Conservation (phyloP, 73 alveolate genomes). For the Paramecium sexaurelia region DNA sequence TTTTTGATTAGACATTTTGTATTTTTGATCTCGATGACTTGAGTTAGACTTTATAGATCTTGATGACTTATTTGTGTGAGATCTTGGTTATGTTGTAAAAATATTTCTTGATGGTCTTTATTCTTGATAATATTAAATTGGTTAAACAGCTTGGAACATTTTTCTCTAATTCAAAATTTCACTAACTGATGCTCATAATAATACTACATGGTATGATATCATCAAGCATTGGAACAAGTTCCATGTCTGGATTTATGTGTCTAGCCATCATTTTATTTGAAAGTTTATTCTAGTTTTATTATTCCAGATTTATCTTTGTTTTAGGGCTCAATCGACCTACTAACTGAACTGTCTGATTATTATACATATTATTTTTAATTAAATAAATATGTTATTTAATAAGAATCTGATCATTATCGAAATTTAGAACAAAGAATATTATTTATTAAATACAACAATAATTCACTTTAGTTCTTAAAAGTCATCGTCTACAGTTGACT, state of each 20-base stretch:
- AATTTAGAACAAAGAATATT: not conserved
- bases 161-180: constrained; percentile 33
- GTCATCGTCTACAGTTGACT: constrained; percentile 17
- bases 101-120: constrained; percentile 2
- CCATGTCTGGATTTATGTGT: not conserved
- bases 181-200: not conserved
- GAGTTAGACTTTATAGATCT: not conserved
- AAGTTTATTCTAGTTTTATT: not conserved
- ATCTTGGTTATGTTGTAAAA: not conserved
- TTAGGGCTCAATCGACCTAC: constrained; percentile 37
- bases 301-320: constrained; percentile 2
- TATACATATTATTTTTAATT: not conserved
- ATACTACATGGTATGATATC: constrained; percentile 37
- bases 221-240: not conserved
- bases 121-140: not conserved
- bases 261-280: not conserved
- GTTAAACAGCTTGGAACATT: not conserved
- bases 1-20: constrained; percentile 18
- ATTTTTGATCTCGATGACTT: not conserved
- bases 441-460: not conserved
- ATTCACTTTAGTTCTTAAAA: not conserved
- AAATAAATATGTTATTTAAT: not conserved
- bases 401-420: not conserved
- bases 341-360: constrained; percentile 41
- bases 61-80: not conserved